Base-by-base conservation (phyloP, 371 early-diverging fungal species). In the Mucor indicus region DNA sequence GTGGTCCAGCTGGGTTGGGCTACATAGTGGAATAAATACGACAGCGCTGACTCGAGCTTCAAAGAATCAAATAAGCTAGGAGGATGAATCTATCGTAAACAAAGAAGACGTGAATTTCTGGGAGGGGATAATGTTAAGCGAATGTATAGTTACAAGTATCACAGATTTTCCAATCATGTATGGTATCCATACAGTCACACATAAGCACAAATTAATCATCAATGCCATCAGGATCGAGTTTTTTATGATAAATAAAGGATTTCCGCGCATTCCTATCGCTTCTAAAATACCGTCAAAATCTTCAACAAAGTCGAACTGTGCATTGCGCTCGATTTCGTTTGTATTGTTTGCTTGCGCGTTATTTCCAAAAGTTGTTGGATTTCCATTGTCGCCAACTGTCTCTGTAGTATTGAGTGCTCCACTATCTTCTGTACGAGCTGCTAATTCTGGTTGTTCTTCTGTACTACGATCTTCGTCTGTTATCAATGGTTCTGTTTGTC, bases 241-340 rank as follows among this genome's bases (percentile, higher is more conserved):
- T 58, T 92, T 86, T 16, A 85, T 44, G 1, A 91, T 54, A 41
- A 79, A 66, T 51, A 78, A 69, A 11, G 85, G 51, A 6, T 89
- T 86, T 0, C 95, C 96, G 9, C 84, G 79, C 64, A 95, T 81
- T 5, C 96, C 96, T 39, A 95, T 75, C 4, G 90, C 84, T 48
- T 92, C 95, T 27, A 95, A 64, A 32, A 93, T 73, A 0, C 85
- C 87, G 39, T 87, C 88, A 13, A 85, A 68, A 24, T 86, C 88
- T 20, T 86, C 91, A 24, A 65, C 70, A 19, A 76, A 72, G 27
- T 62, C 41, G 38, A 70, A 68, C 5, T 66, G 55, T 3, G 68
- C 76, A 1, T 64, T n/a, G n/a, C n/a, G n/a, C 61, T 7, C 41
- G 37, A 24, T 63, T 32, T 11, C 37, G 39, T 3, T 55, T 36